Conservation (phyloP, 2,329 filamentous ascomycete genomes). For the Sodiomyces alkalinus region DNA sequence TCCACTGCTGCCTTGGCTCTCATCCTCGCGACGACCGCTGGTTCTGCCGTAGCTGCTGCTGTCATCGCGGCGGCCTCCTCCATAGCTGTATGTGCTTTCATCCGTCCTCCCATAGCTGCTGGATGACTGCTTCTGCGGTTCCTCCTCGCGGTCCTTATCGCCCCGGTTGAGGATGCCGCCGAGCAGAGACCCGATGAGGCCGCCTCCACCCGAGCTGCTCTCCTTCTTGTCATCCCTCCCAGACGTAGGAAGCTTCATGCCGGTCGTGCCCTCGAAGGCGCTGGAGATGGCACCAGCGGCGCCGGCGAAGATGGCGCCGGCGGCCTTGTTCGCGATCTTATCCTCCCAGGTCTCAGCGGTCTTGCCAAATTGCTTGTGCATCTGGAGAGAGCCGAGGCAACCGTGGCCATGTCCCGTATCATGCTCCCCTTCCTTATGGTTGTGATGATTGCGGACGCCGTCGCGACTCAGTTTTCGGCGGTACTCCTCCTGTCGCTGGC, state of each 20-base stretch:
- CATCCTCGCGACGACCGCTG: slow-evolving; percentile 40
- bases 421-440: slow-evolving; percentile 74
- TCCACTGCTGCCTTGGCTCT: slow-evolving; percentile 36
- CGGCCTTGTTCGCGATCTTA: slow-evolving; percentile 39
- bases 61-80: slow-evolving; percentile 41
- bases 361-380: slow-evolving; percentile 49
- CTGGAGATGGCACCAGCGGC: slow-evolving; percentile 36
- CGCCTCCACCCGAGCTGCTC: slow-evolving; percentile 48
- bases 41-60: slow-evolving; percentile 39
- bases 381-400: slow-evolving; percentile 61
- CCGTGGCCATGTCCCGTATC: slow-evolving; percentile 79
- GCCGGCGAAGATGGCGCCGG: slow-evolving; percentile 41
- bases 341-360: slow-evolving; percentile 33
- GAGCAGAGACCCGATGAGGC: slow-evolving; percentile 55
- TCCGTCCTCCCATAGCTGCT: no score
- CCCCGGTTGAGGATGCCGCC: slow-evolving; percentile 41
- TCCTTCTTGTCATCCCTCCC: slow-evolving; percentile 19
- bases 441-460: slow-evolving; percentile 62
- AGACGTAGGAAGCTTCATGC: slow-evolving; percentile 21
- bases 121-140: slow-evolving; percentile 19
- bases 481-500: slow-evolving; percentile 48
- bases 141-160: slow-evolving; percentile 38
- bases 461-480: slow-evolving; percentile 61
- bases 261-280: slow-evolving; percentile 29
- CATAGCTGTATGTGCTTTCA: no score